A percentile compares a stretch with the other conserved stretches of the same genome.
phyloP scores from a whole-genome alignment of 2,329 filamentous ascomycete genomes.

The Achaetomium macrosporum region DNA sequence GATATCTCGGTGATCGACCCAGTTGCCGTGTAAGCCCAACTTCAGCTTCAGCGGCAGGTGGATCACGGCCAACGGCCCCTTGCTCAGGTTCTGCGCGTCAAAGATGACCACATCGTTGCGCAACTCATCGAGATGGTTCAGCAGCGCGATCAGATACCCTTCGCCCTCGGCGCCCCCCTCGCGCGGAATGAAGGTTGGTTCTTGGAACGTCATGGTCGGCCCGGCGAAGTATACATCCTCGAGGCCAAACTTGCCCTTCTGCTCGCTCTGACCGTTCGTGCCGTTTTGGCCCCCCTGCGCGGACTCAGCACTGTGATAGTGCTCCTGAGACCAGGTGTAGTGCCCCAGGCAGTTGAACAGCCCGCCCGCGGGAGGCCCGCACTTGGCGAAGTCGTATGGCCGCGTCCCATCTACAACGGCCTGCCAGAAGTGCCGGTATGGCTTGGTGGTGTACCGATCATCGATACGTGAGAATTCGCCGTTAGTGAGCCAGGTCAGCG shows the following conservation, averaged over 20 bases:
- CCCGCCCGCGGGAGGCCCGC: slow-evolving; percentile 38
- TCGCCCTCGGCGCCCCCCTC: slow-evolving; percentile 40
- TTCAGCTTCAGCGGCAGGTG: slow-evolving; percentile 38
- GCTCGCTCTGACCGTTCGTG: slow-evolving; percentile 15
- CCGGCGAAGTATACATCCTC: slow-evolving; percentile 41
- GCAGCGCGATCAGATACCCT: slow-evolving; percentile 43
- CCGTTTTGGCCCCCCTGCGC: not conserved
- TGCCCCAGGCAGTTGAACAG: slow-evolving; percentile 45
- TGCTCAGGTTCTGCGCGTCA: slow-evolving; percentile 34
- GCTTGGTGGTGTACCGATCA: slow-evolving; percentile 40
- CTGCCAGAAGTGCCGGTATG: slow-evolving; percentile 44
- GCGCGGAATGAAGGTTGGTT: slow-evolving; percentile 47
- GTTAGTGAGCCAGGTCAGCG: slow-evolving; percentile 35
- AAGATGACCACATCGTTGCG: slow-evolving; percentile 41
- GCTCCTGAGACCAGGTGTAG: slow-evolving; percentile 33
- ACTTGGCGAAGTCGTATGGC: slow-evolving; percentile 40
- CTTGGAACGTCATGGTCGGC: slow-evolving; percentile 43
- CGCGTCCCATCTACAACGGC: slow-evolving; percentile 31
- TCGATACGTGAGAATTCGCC: slow-evolving; percentile 47
- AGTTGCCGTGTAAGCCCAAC: slow-evolving; percentile 39
- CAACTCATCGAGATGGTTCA: slow-evolving; percentile 41
- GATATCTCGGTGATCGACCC: slow-evolving; percentile 38
- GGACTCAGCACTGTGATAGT: slow-evolving; percentile 11
- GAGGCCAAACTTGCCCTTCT: slow-evolving; percentile 25
- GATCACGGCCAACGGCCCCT: slow-evolving; percentile 36